These are phyloP conservation scores for Gleditsia sinensis DNA, from an alignment of 306 rosid genomes.

Conservation along the genomic window DNA sequence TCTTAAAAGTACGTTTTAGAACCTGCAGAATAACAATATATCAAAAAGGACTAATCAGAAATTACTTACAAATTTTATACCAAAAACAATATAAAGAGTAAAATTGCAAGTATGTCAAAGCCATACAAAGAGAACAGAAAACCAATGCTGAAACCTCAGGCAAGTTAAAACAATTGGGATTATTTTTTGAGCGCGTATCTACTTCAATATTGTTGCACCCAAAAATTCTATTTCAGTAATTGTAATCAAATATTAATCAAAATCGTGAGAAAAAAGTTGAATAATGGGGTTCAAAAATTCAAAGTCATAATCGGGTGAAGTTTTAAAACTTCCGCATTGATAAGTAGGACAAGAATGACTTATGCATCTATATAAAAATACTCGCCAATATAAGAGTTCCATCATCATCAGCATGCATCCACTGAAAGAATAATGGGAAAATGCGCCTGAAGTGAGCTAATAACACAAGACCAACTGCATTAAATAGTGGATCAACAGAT, in stretches of 20 bases:
- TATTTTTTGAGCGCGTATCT: background rate
- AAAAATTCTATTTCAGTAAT: background rate
- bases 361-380: background rate
- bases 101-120: conserved; percentile 21
- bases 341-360: background rate
- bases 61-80: background rate
- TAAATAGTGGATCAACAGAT: conserved; percentile 58
- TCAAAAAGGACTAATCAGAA: conserved; percentile 4
- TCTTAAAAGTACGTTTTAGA: conserved; percentile 58
- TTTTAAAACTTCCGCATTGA: background rate
- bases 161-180: conserved; percentile 9
- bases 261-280: conserved; percentile 12
- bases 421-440: conserved; percentile 83
- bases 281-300: background rate
- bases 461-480: conserved; percentile 66
- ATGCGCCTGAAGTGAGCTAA: conserved; percentile 89
- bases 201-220: conserved; percentile 5
- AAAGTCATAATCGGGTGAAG: conserved; percentile 11
- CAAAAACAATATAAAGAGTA: conserved; percentile 2
- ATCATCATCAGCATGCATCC: conserved; percentile 92
- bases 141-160: background rate
- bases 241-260: background rate
- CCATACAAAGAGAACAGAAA: conserved; percentile 20
- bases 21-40: conserved; percentile 54
- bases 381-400: conserved; percentile 84